Evolutionary conservation across 305 asterid genomes (phyloP), one percentile per base, ranked within the genome.

Genomic region (Fraxinus nigra): DNA sequence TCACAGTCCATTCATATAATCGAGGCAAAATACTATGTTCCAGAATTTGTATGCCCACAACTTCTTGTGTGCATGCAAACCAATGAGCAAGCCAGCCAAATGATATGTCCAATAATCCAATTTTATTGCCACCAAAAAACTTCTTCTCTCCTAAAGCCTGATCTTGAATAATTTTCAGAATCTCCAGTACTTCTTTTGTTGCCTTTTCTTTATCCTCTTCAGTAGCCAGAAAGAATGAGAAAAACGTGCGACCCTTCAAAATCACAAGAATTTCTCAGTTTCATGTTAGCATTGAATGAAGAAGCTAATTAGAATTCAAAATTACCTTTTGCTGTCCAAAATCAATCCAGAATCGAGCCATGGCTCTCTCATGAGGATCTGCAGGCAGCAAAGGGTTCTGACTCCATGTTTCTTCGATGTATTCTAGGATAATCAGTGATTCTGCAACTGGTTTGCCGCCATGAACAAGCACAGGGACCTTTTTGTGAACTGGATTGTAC

Each of bases 341-440:
- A 73, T 89, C 85, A 63, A 79, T 74, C 93, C 59, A 48, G 59
- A 48, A 48, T 48, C 59, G 59, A 48, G 59, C 59, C 51, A 40
- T 18, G 72, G 89, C 87, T 84, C 86, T 80, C 33, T 85, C 79
- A 6, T 85, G 78, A 2, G 93, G 86, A 59, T 89, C 91, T 38
- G 63, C 4, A 0, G 92, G 89, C 67, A 89, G 80, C 37, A 90
- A 82, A 34, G 90, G 83, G 13, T 80, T 80, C 38, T 16, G 82
- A 8, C 88, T 82, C 92, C 92, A 90, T 18, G 85, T 82, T 73
- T 90, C 91, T 46, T 90, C 84, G 10, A 90, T 84, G 80, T 87
- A 90, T 38, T 90, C 59, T 6, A 4, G 84, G 83, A 90, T 90
- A 51, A 90, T 79, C 5, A 81, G 26, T 0, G 90, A 90, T 73